These are phyloP conservation scores for Bertia moriformis DNA, from an alignment of 2,329 filamentous ascomycete genomes.

Conservation along the genomic window DNA sequence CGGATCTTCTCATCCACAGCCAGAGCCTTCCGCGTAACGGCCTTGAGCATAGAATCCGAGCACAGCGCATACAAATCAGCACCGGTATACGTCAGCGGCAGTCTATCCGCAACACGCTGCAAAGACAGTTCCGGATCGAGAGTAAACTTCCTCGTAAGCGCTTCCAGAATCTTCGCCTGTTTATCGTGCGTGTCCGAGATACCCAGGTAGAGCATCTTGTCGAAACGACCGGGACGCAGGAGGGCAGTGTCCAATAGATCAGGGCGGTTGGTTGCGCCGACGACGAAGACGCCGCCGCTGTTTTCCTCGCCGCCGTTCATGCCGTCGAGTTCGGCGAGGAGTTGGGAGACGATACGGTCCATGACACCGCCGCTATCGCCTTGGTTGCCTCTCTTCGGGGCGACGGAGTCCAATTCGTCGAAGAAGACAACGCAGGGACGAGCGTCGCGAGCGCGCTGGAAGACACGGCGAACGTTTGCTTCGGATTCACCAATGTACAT, in stretches of 20 bases:
- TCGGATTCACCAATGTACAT: conserved; percentile 96
- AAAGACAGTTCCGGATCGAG: conserved; percentile 70
- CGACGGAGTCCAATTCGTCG: conserved; percentile 83
- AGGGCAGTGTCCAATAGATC: conserved; percentile 85
- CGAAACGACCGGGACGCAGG: conserved; percentile 78
- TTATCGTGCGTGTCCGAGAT: conserved; percentile 95
- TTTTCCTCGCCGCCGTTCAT: conserved; percentile 87
- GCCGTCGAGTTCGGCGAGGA: conserved; percentile 87
- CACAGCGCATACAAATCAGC: conserved; percentile 95
- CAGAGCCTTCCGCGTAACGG: conserved; percentile 78
- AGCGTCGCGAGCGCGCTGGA: conserved; percentile 75
- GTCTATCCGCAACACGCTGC: conserved; percentile 52
- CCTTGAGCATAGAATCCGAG: conserved; percentile 97
- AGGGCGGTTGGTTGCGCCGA: conserved; percentile 87
- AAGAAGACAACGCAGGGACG: conserved; percentile 86
- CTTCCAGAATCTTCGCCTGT: conserved; percentile 85
- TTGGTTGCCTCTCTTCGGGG: conserved; percentile 91
- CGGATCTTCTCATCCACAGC: conserved; percentile 73
- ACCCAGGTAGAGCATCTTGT: conserved; percentile 96
- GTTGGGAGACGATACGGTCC: conserved; percentile 91
- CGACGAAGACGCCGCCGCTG: conserved; percentile 79
- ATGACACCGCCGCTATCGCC: conserved; percentile 95
- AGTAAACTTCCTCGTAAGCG: conserved; percentile 88
- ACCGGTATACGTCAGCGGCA: conserved; percentile 93
- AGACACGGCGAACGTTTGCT: conserved; percentile 78